Evolutionary conservation across 148 eudicot species (phyloP), one percentile per base, ranked within the genome.

Genomic region (Bassia scoparia): DNA sequence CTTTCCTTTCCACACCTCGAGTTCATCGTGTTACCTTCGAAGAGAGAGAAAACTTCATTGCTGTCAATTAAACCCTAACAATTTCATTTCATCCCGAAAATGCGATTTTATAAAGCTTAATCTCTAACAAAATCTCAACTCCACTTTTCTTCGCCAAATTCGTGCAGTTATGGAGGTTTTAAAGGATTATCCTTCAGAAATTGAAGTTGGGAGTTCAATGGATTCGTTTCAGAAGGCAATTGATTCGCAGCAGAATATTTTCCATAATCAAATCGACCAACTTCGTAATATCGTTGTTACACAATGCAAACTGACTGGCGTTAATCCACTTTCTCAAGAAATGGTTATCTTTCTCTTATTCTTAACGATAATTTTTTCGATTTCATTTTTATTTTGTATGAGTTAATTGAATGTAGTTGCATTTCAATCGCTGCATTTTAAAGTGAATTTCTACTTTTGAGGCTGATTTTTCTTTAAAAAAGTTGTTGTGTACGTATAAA

Each of bases 301-400:
- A 11, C 98, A 94, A 77, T 94, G 97, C 80, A 78, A 87, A 61
- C 90, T 94, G 68, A 89, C 98, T 56, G 97, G 97, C 62, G 91
- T 84, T 46, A 94, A 94, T 73, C 98, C 98, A 52, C 91, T 94
- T 13, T 89, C 98, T 54, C 97, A 94, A 83, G 98, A 94, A 81
- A 94, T 94, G 98, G 98, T 94, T 67, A 14, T 68, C 33, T 61
- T 26, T 79, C 37, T n/a, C n/a, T n/a, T n/a, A n/a, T n/a, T n/a
- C n/a, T n/a, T n/a, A n/a, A n/a, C n/a, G n/a, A n/a, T n/a, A n/a
- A n/a, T n/a, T n/a, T 63, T 54, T 71, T 21, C 61, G 14, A 2
- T 49, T 72, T 65, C 33, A 0, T 53, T 1, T 44, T 18, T 37
- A 20, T 74, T 20, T 50, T 69, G n/a, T 61, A 37, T 41, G 46